phyloP scores from a whole-genome alignment of 2,329 filamentous ascomycete genomes.

The Colletotrichum echinochloae region DNA sequence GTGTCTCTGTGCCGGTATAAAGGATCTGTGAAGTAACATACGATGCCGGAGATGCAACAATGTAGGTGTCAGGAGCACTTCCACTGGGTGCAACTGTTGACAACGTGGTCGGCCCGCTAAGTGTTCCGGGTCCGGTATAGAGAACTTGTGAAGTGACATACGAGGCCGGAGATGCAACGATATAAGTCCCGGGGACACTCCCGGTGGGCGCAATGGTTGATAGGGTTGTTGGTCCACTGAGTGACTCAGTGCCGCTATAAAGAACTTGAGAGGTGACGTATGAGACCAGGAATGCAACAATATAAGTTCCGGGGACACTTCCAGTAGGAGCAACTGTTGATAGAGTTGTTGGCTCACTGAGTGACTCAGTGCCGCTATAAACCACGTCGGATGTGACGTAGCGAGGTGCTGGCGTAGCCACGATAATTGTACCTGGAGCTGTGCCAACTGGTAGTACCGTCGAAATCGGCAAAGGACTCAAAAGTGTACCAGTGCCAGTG shows the following conservation, averaged over 20 bases:
- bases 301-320: too few relatives aligned
- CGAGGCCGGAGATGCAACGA: not conserved
- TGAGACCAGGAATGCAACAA: too few relatives aligned
- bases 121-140: not conserved
- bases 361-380: conserved; percentile 10
- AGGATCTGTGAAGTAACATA: not conserved
- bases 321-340: too few relatives aligned
- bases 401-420: conserved; percentile 26
- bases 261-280: too few relatives aligned
- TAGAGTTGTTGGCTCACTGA: too few relatives aligned
- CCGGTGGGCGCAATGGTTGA: too few relatives aligned
- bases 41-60: not conserved
- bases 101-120: too few relatives aligned
- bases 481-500: conserved; percentile 11
- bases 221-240: not conserved
- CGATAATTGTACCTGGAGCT: conserved; percentile 19
- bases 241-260: too few relatives aligned
- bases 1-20: not conserved
- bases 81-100: too few relatives aligned
- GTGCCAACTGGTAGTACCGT: conserved; percentile 15
- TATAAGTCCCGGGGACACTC: too few relatives aligned
- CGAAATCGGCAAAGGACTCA: too few relatives aligned
- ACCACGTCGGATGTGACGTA: conserved; percentile 20
- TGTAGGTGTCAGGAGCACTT: too few relatives aligned
- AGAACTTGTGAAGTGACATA: not conserved